These are phyloP conservation scores for Syncephalastrum contaminatum DNA, from an alignment of 371 early-diverging fungal species.

Conservation along the genomic window DNA sequence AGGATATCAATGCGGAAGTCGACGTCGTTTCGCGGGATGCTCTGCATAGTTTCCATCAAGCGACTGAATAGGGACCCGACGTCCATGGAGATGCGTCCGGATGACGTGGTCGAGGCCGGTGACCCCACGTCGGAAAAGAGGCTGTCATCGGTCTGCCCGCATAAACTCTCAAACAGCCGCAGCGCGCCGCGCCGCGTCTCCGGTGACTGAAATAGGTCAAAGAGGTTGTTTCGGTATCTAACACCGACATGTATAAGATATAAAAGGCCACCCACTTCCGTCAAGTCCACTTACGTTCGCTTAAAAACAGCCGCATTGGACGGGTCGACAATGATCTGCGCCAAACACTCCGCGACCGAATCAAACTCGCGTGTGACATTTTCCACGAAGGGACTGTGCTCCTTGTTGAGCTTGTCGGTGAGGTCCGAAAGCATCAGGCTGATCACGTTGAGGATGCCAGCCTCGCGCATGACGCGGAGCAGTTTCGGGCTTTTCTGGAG, in stretches of 20 bases:
- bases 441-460: slow-evolving; percentile 65
- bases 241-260: neutral
- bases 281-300: slow-evolving; percentile 29
- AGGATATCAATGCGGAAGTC: slow-evolving; percentile 59
- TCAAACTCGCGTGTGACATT: slow-evolving; percentile 53
- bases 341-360: slow-evolving; percentile 50
- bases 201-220: slow-evolving; percentile 56
- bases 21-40: slow-evolving; percentile 54
- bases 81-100: slow-evolving; percentile 13
- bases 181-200: slow-evolving; percentile 55
- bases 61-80: slow-evolving; percentile 50
- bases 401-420: slow-evolving; percentile 32
- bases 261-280: neutral
- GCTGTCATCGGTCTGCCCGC: slow-evolving; percentile 36
- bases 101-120: slow-evolving; percentile 5
- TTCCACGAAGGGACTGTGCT: slow-evolving; percentile 40
- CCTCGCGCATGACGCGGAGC: slow-evolving; percentile 58
- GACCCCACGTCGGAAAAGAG: slow-evolving; percentile 3
- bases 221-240: slow-evolving; percentile 52
- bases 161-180: slow-evolving; percentile 51
- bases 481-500: slow-evolving; percentile 51
- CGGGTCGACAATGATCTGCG: slow-evolving; percentile 40
- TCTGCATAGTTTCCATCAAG: slow-evolving; percentile 63
- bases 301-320: slow-evolving; percentile 31
- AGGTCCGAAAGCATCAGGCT: slow-evolving; percentile 57